Percentiles rank a stretch among this genome's conserved stretches.
These are phyloP conservation scores for Arthroderma sp. DNA, from an alignment of 2,329 filamentous ascomycete species.

Conservation along the genomic window DNA sequence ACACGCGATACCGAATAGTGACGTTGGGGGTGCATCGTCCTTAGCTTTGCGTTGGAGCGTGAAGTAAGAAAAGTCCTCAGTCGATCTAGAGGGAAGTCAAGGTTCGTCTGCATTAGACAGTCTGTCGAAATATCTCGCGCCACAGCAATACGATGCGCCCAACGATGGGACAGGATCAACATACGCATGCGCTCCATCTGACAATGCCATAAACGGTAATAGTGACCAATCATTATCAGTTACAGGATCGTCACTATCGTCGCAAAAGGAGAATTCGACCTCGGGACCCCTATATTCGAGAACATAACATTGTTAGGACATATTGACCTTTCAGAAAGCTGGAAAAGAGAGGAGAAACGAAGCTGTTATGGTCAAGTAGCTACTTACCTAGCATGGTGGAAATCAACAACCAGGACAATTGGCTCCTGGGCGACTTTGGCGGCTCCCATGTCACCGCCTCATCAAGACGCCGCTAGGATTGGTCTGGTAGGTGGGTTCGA, in stretches of 20 bases:
- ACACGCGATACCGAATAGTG: constrained; percentile 90
- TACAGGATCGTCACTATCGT: constrained; percentile 64
- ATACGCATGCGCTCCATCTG: constrained; percentile 87
- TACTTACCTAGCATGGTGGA: constrained; percentile 56
- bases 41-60: constrained; percentile 54
- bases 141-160: too few species aligned
- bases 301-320: not conserved
- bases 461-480: not conserved
- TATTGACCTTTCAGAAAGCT: too few species aligned
- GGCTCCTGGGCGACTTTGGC: constrained; percentile 35
- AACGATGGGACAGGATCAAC: constrained; percentile 16
- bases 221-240: constrained; percentile 78
- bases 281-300: constrained; percentile 57
- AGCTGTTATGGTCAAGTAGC: not conserved
- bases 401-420: constrained; percentile 67
- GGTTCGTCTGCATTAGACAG: not conserved
- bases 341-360: too few species aligned
- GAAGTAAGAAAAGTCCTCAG: constrained; percentile 98
- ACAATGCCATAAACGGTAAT: constrained; percentile 91
- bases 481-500: too few species aligned
- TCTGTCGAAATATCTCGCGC: too few species aligned
- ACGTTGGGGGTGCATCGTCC: constrained; percentile 46
- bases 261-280: constrained; percentile 81
- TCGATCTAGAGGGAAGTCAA: constrained; percentile 42
- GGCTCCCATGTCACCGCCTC: constrained; percentile 5